Evolutionary conservation across 352 stramenopile genomes (phyloP), one percentile per base, ranked within the genome.

Genomic region (Pythium chondricola): DNA sequence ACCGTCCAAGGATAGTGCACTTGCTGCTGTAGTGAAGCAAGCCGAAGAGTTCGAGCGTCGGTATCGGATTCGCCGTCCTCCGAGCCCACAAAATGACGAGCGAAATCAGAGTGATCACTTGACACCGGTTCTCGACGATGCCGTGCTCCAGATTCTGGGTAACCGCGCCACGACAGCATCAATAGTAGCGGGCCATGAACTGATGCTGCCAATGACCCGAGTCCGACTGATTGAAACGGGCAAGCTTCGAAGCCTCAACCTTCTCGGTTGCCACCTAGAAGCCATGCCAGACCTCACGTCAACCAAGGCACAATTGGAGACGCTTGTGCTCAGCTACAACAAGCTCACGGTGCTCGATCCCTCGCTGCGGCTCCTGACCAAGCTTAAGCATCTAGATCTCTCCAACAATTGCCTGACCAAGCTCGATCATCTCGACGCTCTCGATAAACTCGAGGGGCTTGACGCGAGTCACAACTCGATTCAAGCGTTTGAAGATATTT

Each of bases 301-400:
- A 6, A 14, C 75, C 17, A 69, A 60, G 35, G 57, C 67, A 22
- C 48, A 67, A 8, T 62, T 93, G 0, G 68, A 93, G 48, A 58
- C 71, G 0, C 48, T 93, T 7, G 63, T 91, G 1, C 45, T 93
- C 3, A 86, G 72, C 24, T 83, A 89, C 56, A 93, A 93, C 42
- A 66, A 68, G 30, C 76, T 93, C 20, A 58, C 72, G 44, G 41
- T 18, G 14, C 66, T 81, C 0, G 58, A 68, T 17, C 13, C 43
- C 2, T 65, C 58, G 2, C 42, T 93, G 1, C 35, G 43, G 0
- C 40, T 33, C 3, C 47, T 93, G 1, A 43, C 33, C 7, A 73
- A 65, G 26, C 58, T 92, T 2, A 59, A 48, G 2, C 38, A 31
- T 16, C 59, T 94, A 9, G 82, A 94, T 17, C 49, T 94, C 4